A percentile compares a stretch with the other conserved stretches of the same genome.
phyloP scores from a whole-genome alignment of 2,329 filamentous ascomycete species.

The Whalleya microplaca region DNA sequence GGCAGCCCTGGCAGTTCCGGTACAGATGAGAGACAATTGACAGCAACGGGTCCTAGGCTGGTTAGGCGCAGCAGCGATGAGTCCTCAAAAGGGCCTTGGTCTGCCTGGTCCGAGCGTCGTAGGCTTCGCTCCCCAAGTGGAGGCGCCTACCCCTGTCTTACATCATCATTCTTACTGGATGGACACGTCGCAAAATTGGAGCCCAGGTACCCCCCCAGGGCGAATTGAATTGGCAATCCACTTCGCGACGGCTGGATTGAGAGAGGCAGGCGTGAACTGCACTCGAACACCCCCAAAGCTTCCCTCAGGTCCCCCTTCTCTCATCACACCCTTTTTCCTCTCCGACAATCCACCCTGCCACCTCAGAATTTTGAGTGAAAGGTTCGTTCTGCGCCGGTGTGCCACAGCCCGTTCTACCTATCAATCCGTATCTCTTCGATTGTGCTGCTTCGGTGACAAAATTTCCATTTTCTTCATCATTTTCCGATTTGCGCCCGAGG shows the following conservation, averaged over 20 bases:
- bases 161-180: conserved; percentile 3
- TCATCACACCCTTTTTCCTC: conserved; percentile 26
- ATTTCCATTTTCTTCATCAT: conserved; percentile 11
- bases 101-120: conserved; percentile 9
- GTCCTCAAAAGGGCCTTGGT: conserved; percentile 2
- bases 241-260: conserved; percentile 19
- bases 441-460: conserved; percentile 10
- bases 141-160: neutral
- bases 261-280: conserved; percentile 16
- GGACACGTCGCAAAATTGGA: conserved; percentile 9
- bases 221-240: conserved; percentile 26
- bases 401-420: conserved; percentile 21
- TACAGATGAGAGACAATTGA: too few relatives aligned
- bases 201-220: conserved; percentile 8
- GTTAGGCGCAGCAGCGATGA: neutral
- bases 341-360: conserved; percentile 22
- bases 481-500: conserved; percentile 12
- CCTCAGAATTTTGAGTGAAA: conserved; percentile 9
- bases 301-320: conserved; percentile 14
- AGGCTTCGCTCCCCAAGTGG: conserved; percentile 11
- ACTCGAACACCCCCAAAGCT: conserved; percentile 22
- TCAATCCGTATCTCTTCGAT: conserved; percentile 15
- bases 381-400: conserved; percentile 31
- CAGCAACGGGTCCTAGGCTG: neutral
- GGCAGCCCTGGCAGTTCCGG: too few relatives aligned